phyloP scores from a whole-genome alignment of 768 basidiomycete species.

The Dentipellis sp. region DNA sequence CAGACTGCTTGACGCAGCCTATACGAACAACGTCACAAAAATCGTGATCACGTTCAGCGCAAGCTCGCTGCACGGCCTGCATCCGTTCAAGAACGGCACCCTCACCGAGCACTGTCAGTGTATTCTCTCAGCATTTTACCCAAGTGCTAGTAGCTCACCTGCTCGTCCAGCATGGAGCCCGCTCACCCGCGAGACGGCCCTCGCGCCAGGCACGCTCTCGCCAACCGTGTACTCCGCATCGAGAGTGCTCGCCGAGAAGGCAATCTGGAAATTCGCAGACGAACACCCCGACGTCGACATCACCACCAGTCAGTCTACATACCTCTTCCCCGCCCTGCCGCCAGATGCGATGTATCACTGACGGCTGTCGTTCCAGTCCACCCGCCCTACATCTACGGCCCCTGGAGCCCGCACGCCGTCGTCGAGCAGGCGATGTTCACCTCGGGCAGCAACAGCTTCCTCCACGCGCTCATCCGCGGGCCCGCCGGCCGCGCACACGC shows the following conservation, averaged over 20 bases:
- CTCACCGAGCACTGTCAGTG: background rate
- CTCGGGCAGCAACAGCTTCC: background rate
- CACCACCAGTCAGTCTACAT: background rate
- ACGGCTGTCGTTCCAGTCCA: background rate
- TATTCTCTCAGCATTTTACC: background rate
- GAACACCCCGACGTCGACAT: constrained; percentile 2
- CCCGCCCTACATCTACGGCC: background rate
- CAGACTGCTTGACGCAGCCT: background rate
- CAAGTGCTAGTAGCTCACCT: background rate
- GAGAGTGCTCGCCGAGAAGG: background rate
- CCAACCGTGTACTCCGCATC: background rate
- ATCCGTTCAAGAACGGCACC: background rate
- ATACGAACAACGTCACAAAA: background rate
- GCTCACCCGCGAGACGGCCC: background rate
- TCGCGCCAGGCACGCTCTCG: background rate
- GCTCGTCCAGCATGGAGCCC: background rate
- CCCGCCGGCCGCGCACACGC: background rate
- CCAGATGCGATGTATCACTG: background rate
- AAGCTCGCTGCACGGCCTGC: background rate
- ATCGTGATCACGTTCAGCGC: background rate
- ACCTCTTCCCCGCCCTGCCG: background rate
- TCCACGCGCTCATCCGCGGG: background rate
- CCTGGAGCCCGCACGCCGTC: background rate
- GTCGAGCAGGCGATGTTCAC: background rate
- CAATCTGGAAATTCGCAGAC: background rate